Percentiles rank a stretch among this genome's conserved stretches.
phyloP scores from a whole-genome alignment of 2,329 filamentous ascomycete genomes.

The Elsinoe perseae region DNA sequence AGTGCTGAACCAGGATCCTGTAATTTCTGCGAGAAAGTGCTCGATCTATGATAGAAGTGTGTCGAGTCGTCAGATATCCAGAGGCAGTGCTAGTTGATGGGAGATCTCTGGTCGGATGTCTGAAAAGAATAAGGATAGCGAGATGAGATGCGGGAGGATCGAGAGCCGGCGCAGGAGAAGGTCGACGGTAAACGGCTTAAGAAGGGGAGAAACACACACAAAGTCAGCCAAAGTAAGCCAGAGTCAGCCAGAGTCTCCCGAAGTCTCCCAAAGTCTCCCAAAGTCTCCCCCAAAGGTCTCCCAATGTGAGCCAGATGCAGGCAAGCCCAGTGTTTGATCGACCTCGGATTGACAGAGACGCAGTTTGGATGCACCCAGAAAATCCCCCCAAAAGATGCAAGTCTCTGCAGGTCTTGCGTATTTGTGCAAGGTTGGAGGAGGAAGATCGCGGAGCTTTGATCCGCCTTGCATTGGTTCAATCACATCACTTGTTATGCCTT shows the following conservation, averaged over 20 bases:
- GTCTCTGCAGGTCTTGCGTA: too few relatives aligned
- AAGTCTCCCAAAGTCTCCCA: too few relatives aligned
- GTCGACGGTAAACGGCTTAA: conserved; percentile 1
- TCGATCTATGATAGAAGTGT: neutral
- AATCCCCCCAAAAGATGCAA: too few relatives aligned
- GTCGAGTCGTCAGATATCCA: neutral
- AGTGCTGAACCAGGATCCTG: conserved; percentile 10
- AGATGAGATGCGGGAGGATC: conserved; percentile 6
- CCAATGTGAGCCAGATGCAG: too few relatives aligned
- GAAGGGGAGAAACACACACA: conserved; percentile 3
- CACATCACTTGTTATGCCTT: neutral
- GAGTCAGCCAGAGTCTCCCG: too few relatives aligned
- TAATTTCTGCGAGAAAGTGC: neutral
- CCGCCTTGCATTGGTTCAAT: conserved; percentile 2
- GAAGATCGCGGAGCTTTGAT: conserved; percentile 2
- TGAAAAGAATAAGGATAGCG: conserved; percentile 6
- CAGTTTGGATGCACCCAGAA: too few relatives aligned
- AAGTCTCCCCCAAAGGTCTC: too few relatives aligned
- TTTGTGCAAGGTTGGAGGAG: too few relatives aligned
- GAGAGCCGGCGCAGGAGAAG: conserved; percentile 6
- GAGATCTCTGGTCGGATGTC: neutral
- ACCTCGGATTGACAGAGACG: neutral
- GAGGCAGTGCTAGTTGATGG: neutral
- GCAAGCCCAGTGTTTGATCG: conserved; percentile 3
- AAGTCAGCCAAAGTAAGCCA: too few relatives aligned